phyloP scores from a whole-genome alignment of 2,329 filamentous ascomycete species.

The Talaromyces sp. region DNA sequence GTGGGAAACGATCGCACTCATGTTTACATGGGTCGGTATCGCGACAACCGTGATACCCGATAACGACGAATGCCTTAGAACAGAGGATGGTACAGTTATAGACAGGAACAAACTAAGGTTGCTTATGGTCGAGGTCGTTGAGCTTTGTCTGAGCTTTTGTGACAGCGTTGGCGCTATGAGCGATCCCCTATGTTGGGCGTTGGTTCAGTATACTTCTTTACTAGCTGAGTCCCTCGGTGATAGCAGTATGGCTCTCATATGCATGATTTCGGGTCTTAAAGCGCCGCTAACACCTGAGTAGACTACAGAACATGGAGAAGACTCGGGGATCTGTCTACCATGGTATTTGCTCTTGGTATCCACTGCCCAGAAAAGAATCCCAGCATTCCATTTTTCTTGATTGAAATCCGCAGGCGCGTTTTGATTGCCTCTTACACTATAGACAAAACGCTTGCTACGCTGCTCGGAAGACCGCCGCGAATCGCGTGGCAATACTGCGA shows the following conservation, averaged over 20 bases:
- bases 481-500: constrained; percentile 35
- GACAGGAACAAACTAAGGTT: constrained; percentile 12
- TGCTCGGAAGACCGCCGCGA: constrained; percentile 42
- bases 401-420: constrained; percentile 28
- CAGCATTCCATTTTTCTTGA: constrained; percentile 28
- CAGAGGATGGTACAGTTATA: constrained; percentile 7
- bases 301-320: constrained; percentile 41
- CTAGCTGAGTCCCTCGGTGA: constrained; percentile 12
- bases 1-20: constrained; percentile 16
- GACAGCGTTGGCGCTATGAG: constrained; percentile 12
- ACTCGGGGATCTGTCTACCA: constrained; percentile 39
- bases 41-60: constrained; percentile 13
- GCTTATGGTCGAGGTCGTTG: constrained; percentile 10
- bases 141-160: constrained; percentile 17
- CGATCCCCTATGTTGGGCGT: constrained; percentile 15
- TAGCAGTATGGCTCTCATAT: constrained; percentile 8
- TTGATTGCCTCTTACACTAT: constrained; percentile 38
- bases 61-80: constrained; percentile 8
- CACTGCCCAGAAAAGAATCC: constrained; percentile 27
- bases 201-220: constrained; percentile 12
- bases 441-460: constrained; percentile 43
- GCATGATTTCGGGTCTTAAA: neutral
- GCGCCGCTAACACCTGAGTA: constrained; percentile 12
- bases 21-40: constrained; percentile 13
- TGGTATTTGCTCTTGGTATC: constrained; percentile 40